A percentile compares a stretch with the other conserved stretches of the same genome.
These are phyloP conservation scores for Pyricularia sp. DNA, from an alignment of 2,329 filamentous ascomycete genomes.

Conservation along the genomic window DNA sequence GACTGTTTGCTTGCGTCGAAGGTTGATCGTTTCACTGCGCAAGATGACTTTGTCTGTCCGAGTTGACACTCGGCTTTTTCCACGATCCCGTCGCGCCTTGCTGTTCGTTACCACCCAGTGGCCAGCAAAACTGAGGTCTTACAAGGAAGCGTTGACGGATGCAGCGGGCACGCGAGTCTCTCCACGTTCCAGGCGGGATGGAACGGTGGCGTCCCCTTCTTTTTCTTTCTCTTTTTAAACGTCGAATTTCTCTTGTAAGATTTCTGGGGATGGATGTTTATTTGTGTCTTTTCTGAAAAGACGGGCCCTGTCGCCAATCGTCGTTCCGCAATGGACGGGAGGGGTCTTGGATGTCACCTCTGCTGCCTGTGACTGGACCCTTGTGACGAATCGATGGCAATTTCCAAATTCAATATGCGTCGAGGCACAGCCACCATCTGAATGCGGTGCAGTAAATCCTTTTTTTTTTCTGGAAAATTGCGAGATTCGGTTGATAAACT, in stretches of 20 bases:
- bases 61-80: not conserved
- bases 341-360: not conserved
- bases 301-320: not conserved
- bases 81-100: not conserved
- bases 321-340: not conserved
- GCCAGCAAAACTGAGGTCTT: not conserved
- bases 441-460: not conserved
- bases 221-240: not conserved
- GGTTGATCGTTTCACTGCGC: too few relatives aligned
- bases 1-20: not conserved
- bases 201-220: not conserved
- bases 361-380: not conserved
- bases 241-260: not conserved
- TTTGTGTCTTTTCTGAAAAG: not conserved
- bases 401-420: not conserved
- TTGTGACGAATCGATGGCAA: not conserved
- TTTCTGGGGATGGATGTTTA: not conserved
- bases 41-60: too few relatives aligned
- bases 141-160: not conserved
- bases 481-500: too few relatives aligned
- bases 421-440: not conserved
- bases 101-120: not conserved
- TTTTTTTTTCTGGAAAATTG: too few relatives aligned
- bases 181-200: not conserved
- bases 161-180: not conserved